Base-by-base conservation (phyloP, 2,329 filamentous ascomycete species). In the Rhytidhysteron rufulum region DNA sequence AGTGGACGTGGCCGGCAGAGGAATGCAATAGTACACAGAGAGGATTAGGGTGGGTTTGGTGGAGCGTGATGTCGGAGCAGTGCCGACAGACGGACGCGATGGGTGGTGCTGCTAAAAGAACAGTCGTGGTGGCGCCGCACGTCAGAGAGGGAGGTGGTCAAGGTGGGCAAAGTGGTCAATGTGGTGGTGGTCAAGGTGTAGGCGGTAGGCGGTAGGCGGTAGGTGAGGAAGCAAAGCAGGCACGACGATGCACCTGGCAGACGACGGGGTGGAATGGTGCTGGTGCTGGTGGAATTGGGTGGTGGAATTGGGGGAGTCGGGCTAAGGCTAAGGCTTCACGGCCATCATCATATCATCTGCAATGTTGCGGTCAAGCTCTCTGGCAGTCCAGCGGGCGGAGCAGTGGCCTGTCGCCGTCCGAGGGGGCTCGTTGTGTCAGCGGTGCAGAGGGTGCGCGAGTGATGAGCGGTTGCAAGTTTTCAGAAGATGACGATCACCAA, bases 401-500 rank as follows among this genome's bases (percentile, higher is more conserved):
- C 13, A 13, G 31, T 10, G 4, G 31, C 31, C 13, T 13, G 13
- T 16, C 11, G 31, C 31, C 11, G 31, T 16, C 11, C 5, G 31
- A 33, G 18, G 31, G n/a, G 18, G 31, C 11, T 19, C 10, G 15
- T 4, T 19, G 31, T 37, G 34, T 37, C 35, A 37, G 35, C 35
- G 35, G 3, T 30, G 34, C 21, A 17, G 34, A 21, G 34, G 25
- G 33, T 5, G 33, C 29, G 22, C 13, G 21, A 37, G 34, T 27
- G 21, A 27, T 22, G 10, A 18, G 21, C 13, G 18, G 11, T 19
- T 35, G 18, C 33, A 35, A 21, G 33, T 35, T 35, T 35, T 20
- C 16, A 24, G 34, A 25, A 37, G 35, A 37, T 37, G 35, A 37
- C 35, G 35, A 37, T 37, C 35, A 16, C 35, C 35, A 29, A 19